Evolutionary conservation across 257 asterid species (phyloP).

Genomic region (Petunia axillaris): DNA sequence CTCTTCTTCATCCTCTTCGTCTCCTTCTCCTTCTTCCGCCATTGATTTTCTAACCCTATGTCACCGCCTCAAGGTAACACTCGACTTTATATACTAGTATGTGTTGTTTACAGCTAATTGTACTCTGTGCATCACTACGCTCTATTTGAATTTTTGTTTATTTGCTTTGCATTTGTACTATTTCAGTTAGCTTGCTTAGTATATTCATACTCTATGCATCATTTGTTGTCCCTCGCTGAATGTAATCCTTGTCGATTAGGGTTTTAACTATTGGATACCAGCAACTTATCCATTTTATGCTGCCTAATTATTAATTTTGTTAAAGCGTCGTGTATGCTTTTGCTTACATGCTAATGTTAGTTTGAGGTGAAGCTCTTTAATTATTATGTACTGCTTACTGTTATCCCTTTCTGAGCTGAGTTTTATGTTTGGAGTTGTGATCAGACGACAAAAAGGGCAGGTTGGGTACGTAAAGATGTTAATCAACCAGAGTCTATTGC

Average conservation of each 20-base stretch:
- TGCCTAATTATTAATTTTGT: neutral
- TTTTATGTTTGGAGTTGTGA: constrained; percentile 24
- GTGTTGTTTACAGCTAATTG: neutral
- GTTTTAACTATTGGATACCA: neutral
- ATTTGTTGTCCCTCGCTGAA: neutral
- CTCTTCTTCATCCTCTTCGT: constrained; percentile 34
- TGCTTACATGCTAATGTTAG: neutral
- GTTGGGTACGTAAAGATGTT: constrained; percentile 76
- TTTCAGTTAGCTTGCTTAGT: too few relatives aligned
- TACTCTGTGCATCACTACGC: neutral
- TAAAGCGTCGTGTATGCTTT: neutral
- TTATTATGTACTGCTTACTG: neutral
- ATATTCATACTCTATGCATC: neutral
- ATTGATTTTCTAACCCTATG: constrained; percentile 92
- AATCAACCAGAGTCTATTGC: constrained; percentile 84
- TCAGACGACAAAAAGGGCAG: constrained; percentile 86
- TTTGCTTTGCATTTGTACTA: neutral
- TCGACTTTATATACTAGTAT: too few relatives aligned
- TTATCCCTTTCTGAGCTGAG: constrained; percentile 20
- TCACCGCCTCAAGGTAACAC: constrained; percentile 82
- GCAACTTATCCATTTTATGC: neutral
- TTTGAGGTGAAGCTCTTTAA: neutral
- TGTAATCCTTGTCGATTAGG: neutral
- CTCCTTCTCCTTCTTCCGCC: constrained; percentile 75
- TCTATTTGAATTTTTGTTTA: neutral